These are phyloP conservation scores for Apiotrichum gamsii DNA, from an alignment of 1,284 basidiomycete species.

Conservation along the genomic window DNA sequence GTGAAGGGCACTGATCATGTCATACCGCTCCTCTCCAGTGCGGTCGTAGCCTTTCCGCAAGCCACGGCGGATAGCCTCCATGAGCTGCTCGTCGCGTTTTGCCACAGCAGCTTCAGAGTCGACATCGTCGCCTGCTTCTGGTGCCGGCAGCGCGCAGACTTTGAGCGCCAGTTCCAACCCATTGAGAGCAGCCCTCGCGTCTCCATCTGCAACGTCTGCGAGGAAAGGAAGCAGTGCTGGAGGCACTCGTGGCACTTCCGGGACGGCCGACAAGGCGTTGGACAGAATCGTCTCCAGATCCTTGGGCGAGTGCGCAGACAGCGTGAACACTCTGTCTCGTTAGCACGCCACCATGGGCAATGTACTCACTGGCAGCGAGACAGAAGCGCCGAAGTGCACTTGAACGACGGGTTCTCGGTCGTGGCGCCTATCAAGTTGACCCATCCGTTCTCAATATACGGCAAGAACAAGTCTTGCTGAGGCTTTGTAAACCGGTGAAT, in stretches of 20 bases:
- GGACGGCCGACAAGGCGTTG: conserved; percentile 38
- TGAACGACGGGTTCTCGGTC: conserved; percentile 89
- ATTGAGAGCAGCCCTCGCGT: conserved; percentile 50
- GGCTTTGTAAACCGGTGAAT: conserved; percentile 79
- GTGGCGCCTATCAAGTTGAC: conserved; percentile 82
- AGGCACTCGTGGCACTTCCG: conserved; percentile 40
- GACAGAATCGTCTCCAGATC: conserved; percentile 39
- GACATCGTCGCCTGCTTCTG: conserved; percentile 17
- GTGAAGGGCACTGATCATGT: conserved; percentile 82
- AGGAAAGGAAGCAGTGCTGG: conserved; percentile 52
- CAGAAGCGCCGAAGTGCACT: conserved; percentile 66
- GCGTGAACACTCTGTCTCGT: conserved; percentile 38
- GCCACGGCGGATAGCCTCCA: conserved; percentile 44
- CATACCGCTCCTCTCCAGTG: conserved; percentile 69
- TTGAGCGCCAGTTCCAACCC: conserved; percentile 48
- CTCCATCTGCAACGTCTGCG: conserved; percentile 50
- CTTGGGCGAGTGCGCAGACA: conserved; percentile 33
- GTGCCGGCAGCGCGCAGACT: conserved; percentile 28
- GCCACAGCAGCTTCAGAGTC: neutral
- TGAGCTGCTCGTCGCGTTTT: conserved; percentile 39
- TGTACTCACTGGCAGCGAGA: conserved; percentile 66
- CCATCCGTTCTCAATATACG: conserved; percentile 70
- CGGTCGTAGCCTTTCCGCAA: conserved; percentile 59
- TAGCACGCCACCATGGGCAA: neutral
- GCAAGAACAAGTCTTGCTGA: conserved; percentile 77